Evolutionary conservation across 2,329 filamentous ascomycete genomes (phyloP).

Genomic region (Scolecobasidium constrictum): DNA sequence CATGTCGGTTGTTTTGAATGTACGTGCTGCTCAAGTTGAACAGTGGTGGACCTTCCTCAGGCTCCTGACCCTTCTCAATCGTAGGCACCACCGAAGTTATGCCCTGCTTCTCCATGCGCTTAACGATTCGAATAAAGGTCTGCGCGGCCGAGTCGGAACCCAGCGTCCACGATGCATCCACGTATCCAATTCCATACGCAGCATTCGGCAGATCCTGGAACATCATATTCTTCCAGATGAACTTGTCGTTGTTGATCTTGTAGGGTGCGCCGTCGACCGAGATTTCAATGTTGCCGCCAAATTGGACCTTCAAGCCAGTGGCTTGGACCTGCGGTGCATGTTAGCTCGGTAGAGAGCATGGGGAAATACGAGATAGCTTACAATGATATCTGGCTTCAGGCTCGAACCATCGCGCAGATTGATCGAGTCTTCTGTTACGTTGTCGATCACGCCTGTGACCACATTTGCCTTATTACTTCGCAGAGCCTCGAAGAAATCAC

Average conservation of each 20-base stretch:
- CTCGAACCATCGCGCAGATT: slow-evolving; percentile 31
- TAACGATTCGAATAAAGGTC: slow-evolving; percentile 40
- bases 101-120: slow-evolving; percentile 36
- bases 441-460: slow-evolving; percentile 44
- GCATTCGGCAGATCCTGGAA: slow-evolving; percentile 52
- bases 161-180: slow-evolving; percentile 50
- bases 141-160: slow-evolving; percentile 44
- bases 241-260: slow-evolving; percentile 36
- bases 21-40: slow-evolving; percentile 42
- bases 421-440: slow-evolving; percentile 38
- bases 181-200: slow-evolving; percentile 48
- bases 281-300: slow-evolving; percentile 43
- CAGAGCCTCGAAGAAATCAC: slow-evolving; percentile 46
- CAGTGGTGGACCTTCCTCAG: slow-evolving; percentile 28
- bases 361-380: slow-evolving; percentile 26
- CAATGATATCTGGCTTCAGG: slow-evolving; percentile 41
- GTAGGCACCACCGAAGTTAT: slow-evolving; percentile 34
- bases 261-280: slow-evolving; percentile 40
- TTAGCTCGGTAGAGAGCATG: not conserved
- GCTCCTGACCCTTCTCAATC: slow-evolving; percentile 17
- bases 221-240: slow-evolving; percentile 52
- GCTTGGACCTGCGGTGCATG: slow-evolving; percentile 29
- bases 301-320: slow-evolving; percentile 47
- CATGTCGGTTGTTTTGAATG: slow-evolving; percentile 28
- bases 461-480: slow-evolving; percentile 40